Base-by-base conservation (phyloP, 176 grass and related monocot species). In the Carex pumila region DNA sequence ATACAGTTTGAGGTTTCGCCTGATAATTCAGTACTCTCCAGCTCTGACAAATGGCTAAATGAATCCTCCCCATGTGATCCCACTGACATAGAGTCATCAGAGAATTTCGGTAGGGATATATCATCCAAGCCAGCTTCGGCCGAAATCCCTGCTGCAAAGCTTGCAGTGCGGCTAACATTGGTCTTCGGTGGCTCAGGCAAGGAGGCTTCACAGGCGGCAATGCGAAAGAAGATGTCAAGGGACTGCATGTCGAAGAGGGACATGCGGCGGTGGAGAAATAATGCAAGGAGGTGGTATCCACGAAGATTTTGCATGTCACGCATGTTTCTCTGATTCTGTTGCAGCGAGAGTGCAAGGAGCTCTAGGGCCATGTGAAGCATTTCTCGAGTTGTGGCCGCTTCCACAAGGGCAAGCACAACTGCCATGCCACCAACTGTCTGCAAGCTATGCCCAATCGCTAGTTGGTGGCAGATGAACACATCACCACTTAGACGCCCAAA, bases 171-270 rank as follows among this genome's bases (percentile, higher is more conserved):
- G 68, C 88, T 94, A 77, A 93, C 87, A 87, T 84, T 88, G 77
- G 87, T 82, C 83, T 92, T 93, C 61, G 89, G 91, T 74, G 89
- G 97, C 87, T 96, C 97, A 10, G 91, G 88, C 88, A 99, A 99
- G 13, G 93, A 99, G 65, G 97, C 97, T 81, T 94, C 97, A 84
- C 97, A 99, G 57, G 97, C 97, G 71, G 97, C 97, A n/a, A 99
- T 99, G n/a, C 85, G 97, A 57, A 95, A 99, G 84, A 99, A 99
- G 56, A 99, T 99, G 77, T 99, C 97, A 81, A 99, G 97, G 54
- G 89, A 92, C 62, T 99, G 97, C 97, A 99, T 94, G 85, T 99
- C 97, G 14, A 99, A 99, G 56, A 99, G 63, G 77, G 90, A 90
- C 97, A 99, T 96, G 70, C 91, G 88, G 63, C 89, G 88, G 19